Percentiles rank a stretch among this genome's conserved stretches.
Evolutionary conservation across 306 rosid species (phyloP).

Genomic region (Cicer cuneatum): DNA sequence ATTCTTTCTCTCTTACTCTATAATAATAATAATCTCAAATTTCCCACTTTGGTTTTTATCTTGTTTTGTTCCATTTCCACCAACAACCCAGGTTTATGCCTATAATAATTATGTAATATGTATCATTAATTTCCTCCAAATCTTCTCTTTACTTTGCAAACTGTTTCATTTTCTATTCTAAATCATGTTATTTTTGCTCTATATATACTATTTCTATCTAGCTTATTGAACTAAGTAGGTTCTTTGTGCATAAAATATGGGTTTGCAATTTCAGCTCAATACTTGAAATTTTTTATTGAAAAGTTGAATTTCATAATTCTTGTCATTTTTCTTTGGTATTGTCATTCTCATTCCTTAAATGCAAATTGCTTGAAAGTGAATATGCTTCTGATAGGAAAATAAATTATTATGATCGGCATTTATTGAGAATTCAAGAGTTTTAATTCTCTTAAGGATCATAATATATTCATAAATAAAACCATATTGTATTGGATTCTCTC

Average conservation of each 20-base stretch:
- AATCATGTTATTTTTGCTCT: background rate
- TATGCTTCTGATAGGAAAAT: background rate
- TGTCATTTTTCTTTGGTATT: background rate
- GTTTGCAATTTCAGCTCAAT: background rate
- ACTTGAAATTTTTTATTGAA: too few relatives aligned
- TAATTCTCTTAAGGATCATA: background rate
- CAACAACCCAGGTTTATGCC: conserved; percentile 30
- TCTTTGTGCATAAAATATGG: background rate
- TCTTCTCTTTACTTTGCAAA: background rate
- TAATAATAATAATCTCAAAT: conserved; percentile 2
- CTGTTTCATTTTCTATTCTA: conserved; percentile 4
- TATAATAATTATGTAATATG: background rate
- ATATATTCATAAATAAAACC: background rate
- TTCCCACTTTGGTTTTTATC: background rate
- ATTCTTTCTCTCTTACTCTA: conserved; percentile 7
- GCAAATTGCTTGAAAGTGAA: too few relatives aligned
- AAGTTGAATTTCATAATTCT: background rate
- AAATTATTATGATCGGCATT: conserved; percentile 9
- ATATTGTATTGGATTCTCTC: too few relatives aligned
- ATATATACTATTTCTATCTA: background rate
- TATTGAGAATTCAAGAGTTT: background rate
- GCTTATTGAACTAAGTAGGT: background rate
- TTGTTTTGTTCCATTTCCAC: background rate
- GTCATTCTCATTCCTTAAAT: background rate
- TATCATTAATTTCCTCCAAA: conserved; percentile 13